Evolutionary conservation across 2,329 filamentous ascomycete genomes (phyloP), one percentile per base, ranked within the genome.

Genomic region (Chalaropsis ovoidea): DNA sequence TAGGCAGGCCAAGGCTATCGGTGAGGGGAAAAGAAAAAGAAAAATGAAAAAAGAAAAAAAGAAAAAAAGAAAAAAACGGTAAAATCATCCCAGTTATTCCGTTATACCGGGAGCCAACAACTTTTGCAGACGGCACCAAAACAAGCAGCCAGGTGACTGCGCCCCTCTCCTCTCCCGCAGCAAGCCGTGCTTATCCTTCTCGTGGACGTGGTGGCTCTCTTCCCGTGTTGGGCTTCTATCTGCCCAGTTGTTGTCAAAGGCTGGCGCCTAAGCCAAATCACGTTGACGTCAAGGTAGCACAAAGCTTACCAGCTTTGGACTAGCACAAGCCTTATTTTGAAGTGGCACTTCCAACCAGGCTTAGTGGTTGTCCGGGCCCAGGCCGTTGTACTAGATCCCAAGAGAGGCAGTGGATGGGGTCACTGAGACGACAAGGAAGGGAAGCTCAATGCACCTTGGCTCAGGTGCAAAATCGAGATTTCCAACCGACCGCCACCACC

Each of bases 251-350:
- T 58, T n/a, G 22, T 58, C 31, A 15, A 39, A 39, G 54, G 54
- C 54, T 58, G 15, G 54, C 24, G 11, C 22, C 27, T 11, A 5
- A 22, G 15, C 24, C 17, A 58, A 3, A 39, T 22, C 54, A 35
- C 15, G 54, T 58, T 58, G 54, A 39, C 54, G 5, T 22, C 27
- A 58, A 35, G 54, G 54, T 58, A 58, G 54, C 31, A 58, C 54
- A 19, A 39, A 39, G 31, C 54, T 58, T 58, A 58, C 54, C 54
- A 11, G 27, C 54, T 58, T 58, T 58, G 54, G 54, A 39, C 54
- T 58, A 58, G 54, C 54, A 35, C 54, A 35, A 39, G 54, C 54
- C 31, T 58, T 39, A 58, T 58, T 58, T 58, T 22, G 54, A 58
- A 19, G 6, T 58, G 24, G 31, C 27, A 35, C 54, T 39, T n/a